A percentile compares a stretch with the other conserved stretches of the same genome.
phyloP scores from a whole-genome alignment of 2,329 filamentous ascomycete species.

The Pyrenophora graminea region DNA sequence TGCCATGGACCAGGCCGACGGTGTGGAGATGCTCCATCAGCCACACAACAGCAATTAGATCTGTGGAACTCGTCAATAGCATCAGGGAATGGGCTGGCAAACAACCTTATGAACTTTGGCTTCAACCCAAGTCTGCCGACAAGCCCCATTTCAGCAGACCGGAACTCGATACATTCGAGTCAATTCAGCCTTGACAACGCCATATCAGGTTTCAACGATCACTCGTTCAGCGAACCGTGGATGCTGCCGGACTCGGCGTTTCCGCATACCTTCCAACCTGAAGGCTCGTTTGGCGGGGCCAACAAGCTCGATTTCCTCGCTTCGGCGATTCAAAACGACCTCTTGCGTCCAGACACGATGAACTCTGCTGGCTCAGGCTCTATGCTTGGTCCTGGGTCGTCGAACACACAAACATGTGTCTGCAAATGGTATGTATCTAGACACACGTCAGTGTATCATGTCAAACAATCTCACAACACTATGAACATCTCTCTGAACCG shows the following conservation, averaged over 20 bases:
- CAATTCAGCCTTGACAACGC: constrained; percentile 25
- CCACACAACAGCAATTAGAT: constrained; percentile 32
- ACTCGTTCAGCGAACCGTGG: constrained; percentile 31
- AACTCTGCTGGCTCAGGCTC: constrained; percentile 12
- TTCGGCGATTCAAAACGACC: constrained; percentile 34
- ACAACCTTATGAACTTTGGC: constrained; percentile 32
- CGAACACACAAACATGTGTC: constrained; percentile 21
- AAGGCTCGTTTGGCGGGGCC: constrained; percentile 9
- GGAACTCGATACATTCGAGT: constrained; percentile 18
- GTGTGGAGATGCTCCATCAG: constrained; percentile 35
- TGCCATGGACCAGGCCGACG: constrained; percentile 38
- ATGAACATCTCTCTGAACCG: not conserved
- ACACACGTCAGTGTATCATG: not conserved
- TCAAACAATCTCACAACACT: not conserved
- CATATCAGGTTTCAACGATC: constrained; percentile 28
- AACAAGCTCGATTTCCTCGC: constrained; percentile 38
- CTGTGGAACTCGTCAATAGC: constrained; percentile 35
- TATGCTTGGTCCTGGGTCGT: constrained; percentile 1
- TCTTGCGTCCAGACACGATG: constrained; percentile 24
- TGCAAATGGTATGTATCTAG: constrained; percentile 38
- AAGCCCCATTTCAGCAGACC: constrained; percentile 24
- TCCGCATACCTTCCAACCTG: constrained; percentile 18
- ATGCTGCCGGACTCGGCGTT: constrained; percentile 36
- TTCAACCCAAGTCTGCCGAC: constrained; percentile 27
- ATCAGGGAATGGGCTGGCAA: constrained; percentile 33